Percentiles rank a stretch among this genome's conserved stretches.
Conservation (phyloP, 2,329 filamentous ascomycete genomes). For the Aotearoamyces nothofagi region DNA sequence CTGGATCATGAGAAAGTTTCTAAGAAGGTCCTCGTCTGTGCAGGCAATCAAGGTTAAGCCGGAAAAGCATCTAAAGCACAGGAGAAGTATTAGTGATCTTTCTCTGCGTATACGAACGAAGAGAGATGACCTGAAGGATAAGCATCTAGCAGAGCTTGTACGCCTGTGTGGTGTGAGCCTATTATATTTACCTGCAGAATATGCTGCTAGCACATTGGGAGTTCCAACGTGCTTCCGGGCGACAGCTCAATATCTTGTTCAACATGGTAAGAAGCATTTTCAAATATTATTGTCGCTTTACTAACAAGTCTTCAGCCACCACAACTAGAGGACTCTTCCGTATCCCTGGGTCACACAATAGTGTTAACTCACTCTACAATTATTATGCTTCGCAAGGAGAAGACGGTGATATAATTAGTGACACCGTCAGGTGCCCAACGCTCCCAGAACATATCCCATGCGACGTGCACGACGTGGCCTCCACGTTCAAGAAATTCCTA, state of each 20-base stretch:
- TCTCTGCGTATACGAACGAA: constrained; percentile 30
- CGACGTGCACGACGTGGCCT: constrained; percentile 49
- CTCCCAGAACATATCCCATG: constrained; percentile 44
- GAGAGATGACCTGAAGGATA: constrained; percentile 29
- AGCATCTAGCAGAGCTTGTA: constrained; percentile 42
- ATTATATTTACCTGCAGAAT: constrained; percentile 42
- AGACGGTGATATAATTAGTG: constrained; percentile 30
- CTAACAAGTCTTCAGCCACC: constrained; percentile 13
- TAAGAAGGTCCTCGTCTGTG: constrained; percentile 21
- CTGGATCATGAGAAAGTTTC: constrained; percentile 23
- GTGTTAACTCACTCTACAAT: constrained; percentile 43
- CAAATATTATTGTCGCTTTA: constrained; percentile 6
- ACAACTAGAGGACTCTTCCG: constrained; percentile 44
- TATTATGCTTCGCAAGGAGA: constrained; percentile 42
- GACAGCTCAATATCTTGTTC: constrained; percentile 46
- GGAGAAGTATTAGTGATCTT: constrained; percentile 39
- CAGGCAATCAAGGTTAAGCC: constrained; percentile 15
- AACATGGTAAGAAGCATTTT: constrained; percentile 30
- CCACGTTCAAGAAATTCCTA: constrained; percentile 51
- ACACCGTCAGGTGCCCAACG: constrained; percentile 41
- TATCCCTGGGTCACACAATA: constrained; percentile 38
- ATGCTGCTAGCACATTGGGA: constrained; percentile 38
- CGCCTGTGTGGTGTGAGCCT: constrained; percentile 47
- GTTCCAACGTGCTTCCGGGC: constrained; percentile 53
- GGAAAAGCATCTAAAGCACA: constrained; percentile 23